These are phyloP conservation scores for Myriosclerotinia duriaeana DNA, from an alignment of 2,329 filamentous ascomycete genomes.

Conservation along the genomic window DNA sequence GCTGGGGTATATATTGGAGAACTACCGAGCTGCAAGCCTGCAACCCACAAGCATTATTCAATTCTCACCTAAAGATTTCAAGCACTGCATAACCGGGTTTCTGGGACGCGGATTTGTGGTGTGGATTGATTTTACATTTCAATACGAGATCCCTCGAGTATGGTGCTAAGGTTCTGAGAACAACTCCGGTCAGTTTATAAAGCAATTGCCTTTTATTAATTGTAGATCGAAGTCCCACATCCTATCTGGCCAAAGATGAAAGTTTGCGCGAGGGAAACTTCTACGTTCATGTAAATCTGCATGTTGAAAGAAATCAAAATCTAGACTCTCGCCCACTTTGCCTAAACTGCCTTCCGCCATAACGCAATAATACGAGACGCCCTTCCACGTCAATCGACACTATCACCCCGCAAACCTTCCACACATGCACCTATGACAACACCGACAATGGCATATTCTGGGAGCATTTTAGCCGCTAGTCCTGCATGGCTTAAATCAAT, in stretches of 20 bases:
- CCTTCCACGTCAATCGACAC: neutral
- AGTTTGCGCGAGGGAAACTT: neutral
- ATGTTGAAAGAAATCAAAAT: neutral
- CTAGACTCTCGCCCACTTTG: neutral
- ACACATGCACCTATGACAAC: neutral
- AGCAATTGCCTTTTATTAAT: slow-evolving; percentile 1
- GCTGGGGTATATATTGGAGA: neutral
- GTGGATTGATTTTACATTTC: neutral
- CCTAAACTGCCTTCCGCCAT: neutral
- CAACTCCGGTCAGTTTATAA: neutral
- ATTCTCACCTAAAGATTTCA: neutral
- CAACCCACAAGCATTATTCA: neutral
- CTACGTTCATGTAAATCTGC: neutral
- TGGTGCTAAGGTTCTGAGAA: neutral
- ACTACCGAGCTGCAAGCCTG: too few species aligned
- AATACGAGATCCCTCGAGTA: neutral
- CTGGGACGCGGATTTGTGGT: neutral
- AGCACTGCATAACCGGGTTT: neutral
- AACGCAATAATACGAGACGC: neutral
- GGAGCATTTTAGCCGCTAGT: neutral
- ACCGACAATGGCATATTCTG: neutral
- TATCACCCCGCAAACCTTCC: neutral
- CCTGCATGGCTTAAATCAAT: neutral
- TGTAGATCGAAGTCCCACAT: neutral
- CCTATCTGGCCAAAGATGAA: neutral